Conservation (phyloP, 2,329 filamentous ascomycete genomes). For the Fusarium sp. region DNA sequence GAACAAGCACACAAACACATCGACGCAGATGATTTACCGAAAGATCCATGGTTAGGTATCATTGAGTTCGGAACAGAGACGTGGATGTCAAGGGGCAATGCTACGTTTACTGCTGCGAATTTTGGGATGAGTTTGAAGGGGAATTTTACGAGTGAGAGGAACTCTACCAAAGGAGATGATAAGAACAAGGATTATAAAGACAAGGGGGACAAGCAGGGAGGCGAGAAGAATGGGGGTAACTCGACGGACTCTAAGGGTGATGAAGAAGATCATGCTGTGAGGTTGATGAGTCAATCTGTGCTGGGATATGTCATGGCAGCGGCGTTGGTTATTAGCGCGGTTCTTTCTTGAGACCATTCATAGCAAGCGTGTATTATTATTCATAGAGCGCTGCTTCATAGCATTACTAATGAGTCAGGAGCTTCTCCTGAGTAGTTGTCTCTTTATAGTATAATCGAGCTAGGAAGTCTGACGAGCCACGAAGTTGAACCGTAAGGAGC, state of each 20-base stretch:
- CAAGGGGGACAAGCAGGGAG: no score
- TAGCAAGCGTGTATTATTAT: neutral
- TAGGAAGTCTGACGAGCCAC: no score
- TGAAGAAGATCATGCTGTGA: slow-evolving; percentile 26
- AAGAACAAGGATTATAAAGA: neutral
- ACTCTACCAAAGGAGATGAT: neutral
- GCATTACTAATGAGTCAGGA: neutral
- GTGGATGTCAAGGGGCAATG: slow-evolving; percentile 42
- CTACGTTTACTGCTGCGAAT: slow-evolving; percentile 43
- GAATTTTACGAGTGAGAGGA: neutral
- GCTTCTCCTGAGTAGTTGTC: no score
- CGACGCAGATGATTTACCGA: slow-evolving; percentile 33
- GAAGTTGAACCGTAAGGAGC: no score
- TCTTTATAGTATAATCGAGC: neutral
- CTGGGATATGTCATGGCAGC: slow-evolving; percentile 23
- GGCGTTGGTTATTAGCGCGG: slow-evolving; percentile 1
- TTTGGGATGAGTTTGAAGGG: slow-evolving; percentile 39
- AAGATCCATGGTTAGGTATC: slow-evolving; percentile 37
- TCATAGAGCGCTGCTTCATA: neutral
- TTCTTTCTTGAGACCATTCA: slow-evolving; percentile 1
- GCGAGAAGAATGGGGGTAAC: neutral
- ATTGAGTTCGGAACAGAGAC: slow-evolving; percentile 44
- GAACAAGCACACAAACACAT: slow-evolving; percentile 30
- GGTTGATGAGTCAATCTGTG: neutral
- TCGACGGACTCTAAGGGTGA: slow-evolving; percentile 8